Evolutionary conservation across 345 rosid genomes (phyloP).

Genomic region (Fremontodendron californicum): DNA sequence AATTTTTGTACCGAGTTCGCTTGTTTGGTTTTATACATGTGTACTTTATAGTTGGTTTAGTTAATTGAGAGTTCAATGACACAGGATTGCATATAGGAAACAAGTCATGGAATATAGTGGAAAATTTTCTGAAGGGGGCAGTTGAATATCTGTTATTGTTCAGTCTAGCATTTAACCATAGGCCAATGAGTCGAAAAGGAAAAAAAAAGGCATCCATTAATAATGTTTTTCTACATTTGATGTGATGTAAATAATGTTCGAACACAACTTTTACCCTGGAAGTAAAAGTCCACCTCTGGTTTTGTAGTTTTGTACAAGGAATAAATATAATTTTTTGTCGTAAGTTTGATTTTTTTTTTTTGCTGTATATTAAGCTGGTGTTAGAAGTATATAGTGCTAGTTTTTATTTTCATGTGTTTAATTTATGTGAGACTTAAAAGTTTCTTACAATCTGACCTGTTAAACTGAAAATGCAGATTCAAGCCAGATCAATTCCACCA

Average conservation of each 20-base stretch:
- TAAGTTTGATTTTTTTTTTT: not conserved
- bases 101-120: not conserved
- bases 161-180: not conserved
- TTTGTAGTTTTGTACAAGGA: not conserved
- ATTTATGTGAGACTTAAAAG: not conserved
- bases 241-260: not conserved
- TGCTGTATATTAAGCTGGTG: not conserved
- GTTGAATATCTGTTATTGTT: not conserved
- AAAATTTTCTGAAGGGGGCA: not conserved
- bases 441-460: not conserved
- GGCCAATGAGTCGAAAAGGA: not conserved
- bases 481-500: conserved; percentile 75
- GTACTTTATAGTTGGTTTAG: not conserved
- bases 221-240: not conserved
- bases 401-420: not conserved
- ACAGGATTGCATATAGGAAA: not conserved
- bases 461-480: conserved; percentile 53
- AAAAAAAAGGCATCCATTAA: not conserved
- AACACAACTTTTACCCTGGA: not conserved
- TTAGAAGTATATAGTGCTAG: not conserved
- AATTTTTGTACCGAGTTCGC: not conserved
- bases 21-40: not conserved
- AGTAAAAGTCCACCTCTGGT: not conserved
- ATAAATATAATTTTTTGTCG: not conserved
- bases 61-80: not conserved